Base-by-base conservation (phyloP, 2,329 filamentous ascomycete genomes). In the Pseudogymnoascus sp. region DNA sequence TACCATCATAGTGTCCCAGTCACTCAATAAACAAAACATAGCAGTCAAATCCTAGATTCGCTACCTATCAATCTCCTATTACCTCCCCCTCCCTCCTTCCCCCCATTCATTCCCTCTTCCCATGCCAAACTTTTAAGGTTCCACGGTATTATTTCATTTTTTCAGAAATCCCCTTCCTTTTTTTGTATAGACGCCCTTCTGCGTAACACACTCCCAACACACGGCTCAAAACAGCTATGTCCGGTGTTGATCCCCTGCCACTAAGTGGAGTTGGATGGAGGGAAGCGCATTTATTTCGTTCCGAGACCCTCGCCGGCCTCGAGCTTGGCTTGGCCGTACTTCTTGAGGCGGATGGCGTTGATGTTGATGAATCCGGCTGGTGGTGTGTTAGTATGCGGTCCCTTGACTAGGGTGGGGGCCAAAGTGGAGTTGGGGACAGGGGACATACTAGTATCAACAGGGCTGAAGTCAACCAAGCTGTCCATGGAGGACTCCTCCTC, bases 401-500 rank as follows among this genome's bases (percentile, higher is more conserved):
- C 65, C 72, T 74, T 71, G 76, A n/a, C n/a, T n/a, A 28, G 26
- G 26, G 26, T 8, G 19, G 40, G 40, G 19, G 4, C 1, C 10
- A 15, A 21, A 13, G 19, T 23, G 10, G 40, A 88, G 33, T 85
- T 85, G 42, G 83, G 7, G 21, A 23, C 10, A 10, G 15, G 6
- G 50, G 50, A 57, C 50, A 8, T 57, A 57, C 50, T 87, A 44
- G 86, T 87, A 71, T 88, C 87, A 65, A 78, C 78, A 17, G 87
- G 86, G 69, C 79, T 79, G 73, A 90, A 90, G 76, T 86, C 83
- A 68, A 83, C 86, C 68, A 90, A 82, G 68, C 85, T 85, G 73
- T 91, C 88, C 87, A 90, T 89, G 68, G 79, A 82, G 66, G 81
- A 82, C 78, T 88, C 87, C 70, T 80, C 80, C 76, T 82, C 83